Conservation (phyloP, 768 basidiomycete genomes). For the Termitomyces sp. region DNA sequence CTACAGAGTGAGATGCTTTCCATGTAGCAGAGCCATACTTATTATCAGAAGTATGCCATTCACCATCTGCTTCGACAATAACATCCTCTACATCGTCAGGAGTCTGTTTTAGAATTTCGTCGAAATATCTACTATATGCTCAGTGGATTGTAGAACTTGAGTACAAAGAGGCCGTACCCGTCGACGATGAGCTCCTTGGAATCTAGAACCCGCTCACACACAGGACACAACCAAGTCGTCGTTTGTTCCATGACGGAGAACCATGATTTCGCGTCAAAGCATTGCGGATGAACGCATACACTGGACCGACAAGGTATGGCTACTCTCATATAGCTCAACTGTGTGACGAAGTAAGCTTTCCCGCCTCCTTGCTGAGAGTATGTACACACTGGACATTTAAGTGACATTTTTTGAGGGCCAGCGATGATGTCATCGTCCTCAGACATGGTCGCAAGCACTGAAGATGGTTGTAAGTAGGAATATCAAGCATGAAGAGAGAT, state of each 20-base stretch:
- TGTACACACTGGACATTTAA: conserved; percentile 85
- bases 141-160: neutral
- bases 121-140: conserved; percentile 64
- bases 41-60: conserved; percentile 92
- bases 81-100: conserved; percentile 86
- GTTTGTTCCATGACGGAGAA: conserved; percentile 94
- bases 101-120: conserved; percentile 73
- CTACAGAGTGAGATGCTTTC: conserved; percentile 47
- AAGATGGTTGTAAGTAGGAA: neutral
- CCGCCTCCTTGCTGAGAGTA: neutral
- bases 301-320: conserved; percentile 78
- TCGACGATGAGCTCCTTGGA: conserved; percentile 85
- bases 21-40: conserved; percentile 74
- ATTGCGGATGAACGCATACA: conserved; percentile 87
- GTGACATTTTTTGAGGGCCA: conserved; percentile 82
- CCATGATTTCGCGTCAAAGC: conserved; percentile 95
- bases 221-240: conserved; percentile 93
- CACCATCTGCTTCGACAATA: conserved; percentile 87
- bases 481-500: neutral
- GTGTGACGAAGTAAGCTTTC: conserved; percentile 13
- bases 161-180: conserved; percentile 47
- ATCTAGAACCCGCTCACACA: conserved; percentile 78
- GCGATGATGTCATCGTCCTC: conserved; percentile 92
- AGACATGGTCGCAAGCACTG: conserved; percentile 52
- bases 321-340: conserved; percentile 87